These are phyloP conservation scores for Boeremia exigua DNA, from an alignment of 2,329 filamentous ascomycete species.

Conservation along the genomic window DNA sequence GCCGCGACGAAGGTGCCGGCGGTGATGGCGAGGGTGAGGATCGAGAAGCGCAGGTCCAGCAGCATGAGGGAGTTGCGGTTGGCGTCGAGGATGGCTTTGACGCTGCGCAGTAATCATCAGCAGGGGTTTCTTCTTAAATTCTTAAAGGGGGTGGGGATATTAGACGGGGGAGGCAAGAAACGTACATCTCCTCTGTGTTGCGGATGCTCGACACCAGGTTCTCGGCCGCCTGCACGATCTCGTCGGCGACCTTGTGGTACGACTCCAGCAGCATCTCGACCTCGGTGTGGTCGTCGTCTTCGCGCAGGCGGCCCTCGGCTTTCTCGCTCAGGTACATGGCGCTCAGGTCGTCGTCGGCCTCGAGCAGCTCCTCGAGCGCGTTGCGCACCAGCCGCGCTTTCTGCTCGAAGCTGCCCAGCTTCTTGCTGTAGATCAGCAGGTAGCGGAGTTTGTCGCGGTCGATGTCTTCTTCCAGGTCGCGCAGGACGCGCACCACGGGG, in stretches of 20 bases:
- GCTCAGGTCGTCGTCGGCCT: constrained; percentile 93
- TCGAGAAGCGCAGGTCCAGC: constrained; percentile 93
- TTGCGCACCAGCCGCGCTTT: constrained; percentile 93
- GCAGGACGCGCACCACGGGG: constrained; percentile 85
- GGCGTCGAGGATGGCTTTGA: constrained; percentile 95
- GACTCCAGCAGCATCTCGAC: constrained; percentile 96
- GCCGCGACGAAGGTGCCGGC: constrained; percentile 94
- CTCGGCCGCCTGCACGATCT: constrained; percentile 93
- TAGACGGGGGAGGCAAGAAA: constrained; percentile 11
- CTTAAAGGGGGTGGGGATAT: no score
- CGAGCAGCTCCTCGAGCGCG: constrained; percentile 91
- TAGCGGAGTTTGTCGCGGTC: constrained; percentile 91
- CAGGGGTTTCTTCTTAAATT: no score
- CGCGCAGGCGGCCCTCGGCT: constrained; percentile 71
- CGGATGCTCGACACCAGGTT: constrained; percentile 93
- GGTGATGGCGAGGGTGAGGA: constrained; percentile 91
- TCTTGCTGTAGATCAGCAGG: constrained; percentile 92
- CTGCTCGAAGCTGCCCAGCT: constrained; percentile 95
- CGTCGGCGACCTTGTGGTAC: constrained; percentile 96
- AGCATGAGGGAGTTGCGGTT: constrained; percentile 99
- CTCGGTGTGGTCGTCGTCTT: constrained; percentile 89
- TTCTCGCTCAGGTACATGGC: constrained; percentile 97
- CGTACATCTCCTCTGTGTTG: constrained; percentile 98
- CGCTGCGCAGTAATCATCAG: constrained; percentile 58
- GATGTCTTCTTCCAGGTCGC: constrained; percentile 94